Evolutionary conservation across 2,329 filamentous ascomycete genomes (phyloP), one percentile per base, ranked within the genome.

Genomic region (Xylariaceae sp.): DNA sequence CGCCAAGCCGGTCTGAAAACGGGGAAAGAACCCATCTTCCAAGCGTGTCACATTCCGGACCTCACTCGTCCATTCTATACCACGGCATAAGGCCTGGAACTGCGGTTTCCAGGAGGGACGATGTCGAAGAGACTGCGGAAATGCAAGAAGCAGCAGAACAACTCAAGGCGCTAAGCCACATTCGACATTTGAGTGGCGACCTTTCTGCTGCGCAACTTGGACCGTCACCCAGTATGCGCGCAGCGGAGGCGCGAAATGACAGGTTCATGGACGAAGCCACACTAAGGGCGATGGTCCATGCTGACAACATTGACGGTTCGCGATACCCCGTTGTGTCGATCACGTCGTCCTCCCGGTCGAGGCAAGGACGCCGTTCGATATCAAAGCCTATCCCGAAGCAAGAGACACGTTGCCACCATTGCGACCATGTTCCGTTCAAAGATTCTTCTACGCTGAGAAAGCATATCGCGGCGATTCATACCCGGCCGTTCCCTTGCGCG

Each of bases 401-500:
- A 51, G 78, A 83, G 47, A 78, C 75, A 2, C 69, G 74, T 15
- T 83, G 79, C 55, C 68, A 64, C 13, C 66, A 76, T 36, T 83
- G 79, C 55, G 79, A 70, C 36, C 78, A 82, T 54, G 70, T 74
- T 0, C 78, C 79, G 2, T 83, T 83, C 55, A 82, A 81, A 49
- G 79, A 83, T 54, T 77, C 73, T 0, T 82, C 78, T 0, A 80
- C 79, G 0, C 60, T 83, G 26, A 70, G 78, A 21, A 83, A 83
- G 51, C 80, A 84, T 51, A 74, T 83, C 34, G 78, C 80, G 5
- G 78, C 80, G 2, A 77, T 78, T 2, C 81, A 85, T 46, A 84
- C 80, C 0, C 73, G 81, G 14, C 81, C 82, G 0, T 97, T 96
- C 53, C 79, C 82, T 0, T 98, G 90, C 57, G 85, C 86, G 3